A percentile compares a stretch with the other conserved stretches of the same genome.
These are phyloP conservation scores for Closterium sp. DNA, from an alignment of 139 green algal genomes.

Conservation along the genomic window DNA sequence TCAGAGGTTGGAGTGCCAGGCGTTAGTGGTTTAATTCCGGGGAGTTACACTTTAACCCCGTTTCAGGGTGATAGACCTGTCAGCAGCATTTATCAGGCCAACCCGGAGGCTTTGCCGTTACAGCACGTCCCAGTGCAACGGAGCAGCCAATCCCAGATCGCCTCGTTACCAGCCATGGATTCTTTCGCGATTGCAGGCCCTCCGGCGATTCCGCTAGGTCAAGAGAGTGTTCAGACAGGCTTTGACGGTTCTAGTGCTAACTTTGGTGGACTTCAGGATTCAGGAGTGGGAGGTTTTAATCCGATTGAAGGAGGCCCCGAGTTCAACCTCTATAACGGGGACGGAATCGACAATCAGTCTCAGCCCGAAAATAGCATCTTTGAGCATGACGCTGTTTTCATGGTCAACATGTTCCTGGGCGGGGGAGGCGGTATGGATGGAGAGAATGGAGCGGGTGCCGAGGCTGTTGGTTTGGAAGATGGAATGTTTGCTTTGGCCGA, in stretches of 20 bases:
- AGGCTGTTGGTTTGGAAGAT: background rate
- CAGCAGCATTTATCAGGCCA: background rate
- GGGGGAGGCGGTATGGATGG: background rate
- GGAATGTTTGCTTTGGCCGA: background rate
- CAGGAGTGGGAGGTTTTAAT: background rate
- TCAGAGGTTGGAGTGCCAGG: background rate
- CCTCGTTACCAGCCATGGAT: background rate
- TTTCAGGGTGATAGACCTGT: background rate
- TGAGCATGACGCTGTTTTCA: background rate
- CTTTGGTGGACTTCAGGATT: background rate
- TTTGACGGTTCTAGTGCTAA: background rate
- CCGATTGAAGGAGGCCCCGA: background rate
- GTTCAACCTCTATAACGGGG: background rate
- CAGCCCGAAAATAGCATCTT: background rate
- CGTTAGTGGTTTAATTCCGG: background rate
- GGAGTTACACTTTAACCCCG: background rate
- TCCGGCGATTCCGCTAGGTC: background rate
- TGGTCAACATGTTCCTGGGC: background rate
- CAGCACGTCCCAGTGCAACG: background rate
- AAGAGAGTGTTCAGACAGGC: background rate
- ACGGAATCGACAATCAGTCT: background rate
- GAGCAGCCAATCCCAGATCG: background rate
- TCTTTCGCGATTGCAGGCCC: background rate
- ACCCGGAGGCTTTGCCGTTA: background rate
- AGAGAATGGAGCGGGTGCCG: background rate